Percentiles rank a stretch among this genome's conserved stretches.
Conservation (phyloP, 2,329 filamentous ascomycete species). For the Penicillium olsonii region DNA sequence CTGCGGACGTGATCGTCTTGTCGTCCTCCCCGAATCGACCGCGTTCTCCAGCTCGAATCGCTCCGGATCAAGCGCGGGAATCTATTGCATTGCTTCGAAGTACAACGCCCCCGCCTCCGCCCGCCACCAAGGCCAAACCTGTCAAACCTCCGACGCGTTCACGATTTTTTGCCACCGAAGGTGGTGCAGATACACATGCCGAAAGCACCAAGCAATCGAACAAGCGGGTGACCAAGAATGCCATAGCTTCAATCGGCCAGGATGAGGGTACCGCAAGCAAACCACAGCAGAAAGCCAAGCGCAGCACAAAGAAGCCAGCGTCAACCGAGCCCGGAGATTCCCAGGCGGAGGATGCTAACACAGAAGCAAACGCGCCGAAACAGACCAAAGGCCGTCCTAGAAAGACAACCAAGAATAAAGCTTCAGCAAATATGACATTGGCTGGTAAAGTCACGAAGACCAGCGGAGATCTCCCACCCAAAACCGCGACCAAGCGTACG, state of each 20-base stretch:
- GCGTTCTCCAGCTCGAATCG: constrained; percentile 31
- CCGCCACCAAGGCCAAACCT: constrained; percentile 28
- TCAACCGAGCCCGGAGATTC: constrained; percentile 1
- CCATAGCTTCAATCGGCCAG: constrained; percentile 5
- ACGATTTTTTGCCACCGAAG: constrained; percentile 26
- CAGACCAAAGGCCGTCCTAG: constrained; percentile 25
- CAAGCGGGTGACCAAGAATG: constrained; percentile 15
- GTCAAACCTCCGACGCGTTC: constrained; percentile 25
- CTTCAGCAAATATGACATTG: constrained; percentile 35
- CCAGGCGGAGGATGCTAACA: constrained; percentile 6
- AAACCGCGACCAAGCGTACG: constrained; percentile 12
- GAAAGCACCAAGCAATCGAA: constrained; percentile 13
- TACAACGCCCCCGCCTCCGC: constrained; percentile 27
- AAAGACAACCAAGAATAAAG: constrained; percentile 27
- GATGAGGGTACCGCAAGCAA: constrained; percentile 10
- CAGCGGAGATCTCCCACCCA: constrained; percentile 14
- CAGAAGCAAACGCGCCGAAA: constrained; percentile 18
- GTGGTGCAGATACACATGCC: neutral
- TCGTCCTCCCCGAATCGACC: constrained; percentile 45
- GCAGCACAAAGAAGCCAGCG: constrained; percentile 13
- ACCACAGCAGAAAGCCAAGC: constrained; percentile 17
- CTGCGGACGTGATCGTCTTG: constrained; percentile 40
- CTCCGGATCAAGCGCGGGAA: constrained; percentile 14
- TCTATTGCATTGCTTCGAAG: constrained; percentile 21
- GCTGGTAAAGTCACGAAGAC: constrained; percentile 40